Conservation (phyloP, 2,329 filamentous ascomycete genomes). For the Tolypocladium tropicale region DNA sequence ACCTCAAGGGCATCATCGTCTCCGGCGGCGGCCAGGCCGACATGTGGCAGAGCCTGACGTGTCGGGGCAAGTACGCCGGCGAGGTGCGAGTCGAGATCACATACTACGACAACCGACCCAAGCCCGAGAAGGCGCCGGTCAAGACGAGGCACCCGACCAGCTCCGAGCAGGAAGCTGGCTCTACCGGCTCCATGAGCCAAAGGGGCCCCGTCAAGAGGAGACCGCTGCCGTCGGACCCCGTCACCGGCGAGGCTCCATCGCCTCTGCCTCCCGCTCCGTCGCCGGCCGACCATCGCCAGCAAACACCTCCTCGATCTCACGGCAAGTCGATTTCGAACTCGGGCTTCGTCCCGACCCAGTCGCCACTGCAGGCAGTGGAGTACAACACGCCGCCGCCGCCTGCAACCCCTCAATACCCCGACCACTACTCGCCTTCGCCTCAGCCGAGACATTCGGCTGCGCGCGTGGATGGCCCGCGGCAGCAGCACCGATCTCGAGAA, state of each 20-base stretch:
- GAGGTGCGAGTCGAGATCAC: constrained; percentile 93
- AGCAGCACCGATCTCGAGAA: constrained; percentile 23
- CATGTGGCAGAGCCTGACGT: constrained; percentile 80
- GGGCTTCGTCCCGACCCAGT: constrained; percentile 36
- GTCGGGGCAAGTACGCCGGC: constrained; percentile 89
- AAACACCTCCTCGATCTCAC: constrained; percentile 37
- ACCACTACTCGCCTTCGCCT: constrained; percentile 25
- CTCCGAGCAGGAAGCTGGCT: constrained; percentile 23
- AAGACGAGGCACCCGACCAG: constrained; percentile 37
- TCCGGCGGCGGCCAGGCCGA: constrained; percentile 88
- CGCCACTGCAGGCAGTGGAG: constrained; percentile 43
- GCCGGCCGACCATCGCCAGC: constrained; percentile 28
- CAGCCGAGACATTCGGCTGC: constrained; percentile 11
- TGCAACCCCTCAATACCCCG: constrained; percentile 20
- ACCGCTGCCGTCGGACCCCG: constrained; percentile 72
- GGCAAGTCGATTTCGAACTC: constrained; percentile 27
- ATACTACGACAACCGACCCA: constrained; percentile 84
- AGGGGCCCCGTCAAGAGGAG: constrained; percentile 66
- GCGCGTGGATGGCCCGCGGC: constrained; percentile 14
- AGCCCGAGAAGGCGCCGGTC: constrained; percentile 58
- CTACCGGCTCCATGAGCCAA: constrained; percentile 27
- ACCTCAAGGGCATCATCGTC: constrained; percentile 69
- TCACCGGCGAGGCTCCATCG: constrained; percentile 40
- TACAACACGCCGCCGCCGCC: constrained; percentile 33
- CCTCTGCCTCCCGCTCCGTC: constrained; percentile 11